Base-by-base conservation (phyloP, 352 stramenopile species). In the Globisporangium lucens region DNA sequence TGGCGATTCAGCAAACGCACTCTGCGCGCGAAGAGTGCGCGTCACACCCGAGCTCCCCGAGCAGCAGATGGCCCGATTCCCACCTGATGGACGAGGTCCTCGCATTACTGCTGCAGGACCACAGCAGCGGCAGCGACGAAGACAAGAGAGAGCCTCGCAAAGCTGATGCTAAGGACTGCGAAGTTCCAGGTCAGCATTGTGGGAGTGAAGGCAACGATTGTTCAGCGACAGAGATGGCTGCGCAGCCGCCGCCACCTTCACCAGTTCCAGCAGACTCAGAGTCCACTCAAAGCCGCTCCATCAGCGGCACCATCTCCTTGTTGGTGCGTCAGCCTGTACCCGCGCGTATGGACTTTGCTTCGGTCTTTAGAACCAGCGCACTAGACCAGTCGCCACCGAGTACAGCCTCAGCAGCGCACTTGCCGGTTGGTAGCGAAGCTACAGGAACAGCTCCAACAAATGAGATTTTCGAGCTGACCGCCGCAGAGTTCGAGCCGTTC, bases 31-130 rank as follows among this genome's bases (percentile, higher is more conserved):
- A 56, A 17, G 49, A 56, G 49, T 56, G 27, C 9, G 22, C 22
- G 49, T 35, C 22, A 13, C 49, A n/a, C 22, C 49, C 35, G n/a
- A 27, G 49, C 10, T 35, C 49, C 8, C 22, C 4, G 9, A 43
- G 36, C 36, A 15, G 36, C 36, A 43, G 15, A 15, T 56, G 22
- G 0, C 12, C 49, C 4, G 49, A 56, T 15, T n/a, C 22, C 0
- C 12, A 15, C 9, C 35, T 56, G 49, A 56, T 56, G 49, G 49
- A 33, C 49, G 49, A 61, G 56, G 43, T 61, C 22, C 33, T 61
- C 30, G 33, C 33, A 17, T 10, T 61, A 17, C 13, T 61, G 33
- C 56, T 61, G 27, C 56, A 47, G 20, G 56, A 49, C 30, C 30
- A 33, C 33, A 20, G 43, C 22, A 61, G 36, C 36, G 9, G 56